Conservation (phyloP, 805 yeast species). For the Suhomyces emberorum region DNA sequence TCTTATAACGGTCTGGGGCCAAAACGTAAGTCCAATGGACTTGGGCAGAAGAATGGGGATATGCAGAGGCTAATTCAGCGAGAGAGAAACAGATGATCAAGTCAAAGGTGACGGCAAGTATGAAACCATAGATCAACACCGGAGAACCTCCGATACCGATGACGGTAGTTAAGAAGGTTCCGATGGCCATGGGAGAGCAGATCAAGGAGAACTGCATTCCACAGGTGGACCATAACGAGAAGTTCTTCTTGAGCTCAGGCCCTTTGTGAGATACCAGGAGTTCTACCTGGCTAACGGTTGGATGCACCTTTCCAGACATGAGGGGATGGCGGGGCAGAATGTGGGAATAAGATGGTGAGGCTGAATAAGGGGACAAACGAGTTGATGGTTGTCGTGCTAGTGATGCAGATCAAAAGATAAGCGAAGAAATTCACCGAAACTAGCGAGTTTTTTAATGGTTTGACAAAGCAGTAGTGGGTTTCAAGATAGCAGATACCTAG, state of each 20-base stretch:
- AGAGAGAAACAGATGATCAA: slow-evolving; percentile 16
- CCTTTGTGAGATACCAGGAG: neutral
- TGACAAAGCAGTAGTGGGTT: too few relatives aligned
- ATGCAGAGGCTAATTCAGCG: slow-evolving; percentile 32
- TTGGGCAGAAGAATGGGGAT: slow-evolving; percentile 33
- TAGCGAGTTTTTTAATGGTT: too few relatives aligned
- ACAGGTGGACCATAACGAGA: slow-evolving; percentile 15
- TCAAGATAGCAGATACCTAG: too few relatives aligned
- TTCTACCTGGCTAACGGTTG: neutral
- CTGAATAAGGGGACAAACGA: too few relatives aligned
- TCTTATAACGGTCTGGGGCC: slow-evolving; percentile 20
- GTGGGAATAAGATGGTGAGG: too few relatives aligned
- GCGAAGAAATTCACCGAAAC: too few relatives aligned
- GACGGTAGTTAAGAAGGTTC: slow-evolving; percentile 19
- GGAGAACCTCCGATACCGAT: slow-evolving; percentile 23
- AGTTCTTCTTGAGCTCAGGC: slow-evolving; percentile 11
- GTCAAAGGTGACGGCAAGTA: slow-evolving; percentile 15
- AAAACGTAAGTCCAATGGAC: slow-evolving; percentile 32
- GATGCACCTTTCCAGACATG: neutral
- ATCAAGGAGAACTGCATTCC: slow-evolving; percentile 18
- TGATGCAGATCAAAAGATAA: too few relatives aligned
- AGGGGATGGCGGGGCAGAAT: too few relatives aligned
- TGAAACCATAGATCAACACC: slow-evolving; percentile 18
- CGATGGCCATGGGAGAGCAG: slow-evolving; percentile 20
- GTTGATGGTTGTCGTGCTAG: too few relatives aligned